A percentile compares a stretch with the other conserved stretches of the same genome.
phyloP scores from a whole-genome alignment of 1,284 basidiomycete species.

The Ustilago cynodontis region DNA sequence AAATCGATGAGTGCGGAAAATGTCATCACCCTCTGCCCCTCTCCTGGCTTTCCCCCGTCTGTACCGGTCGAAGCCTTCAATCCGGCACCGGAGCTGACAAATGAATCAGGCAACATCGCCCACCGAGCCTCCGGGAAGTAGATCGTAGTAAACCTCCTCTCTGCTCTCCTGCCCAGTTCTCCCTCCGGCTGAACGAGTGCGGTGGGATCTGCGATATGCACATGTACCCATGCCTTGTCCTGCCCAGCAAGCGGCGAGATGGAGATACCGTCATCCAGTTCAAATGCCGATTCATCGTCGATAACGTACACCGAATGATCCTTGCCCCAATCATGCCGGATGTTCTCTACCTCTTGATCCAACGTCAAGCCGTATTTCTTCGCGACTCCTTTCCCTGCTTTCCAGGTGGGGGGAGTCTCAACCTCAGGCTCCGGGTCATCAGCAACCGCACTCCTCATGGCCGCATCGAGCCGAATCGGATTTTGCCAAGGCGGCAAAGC shows the following conservation, averaged over 20 bases:
- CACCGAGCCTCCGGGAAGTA: slow-evolving; percentile 60
- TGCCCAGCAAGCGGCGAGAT: slow-evolving; percentile 73
- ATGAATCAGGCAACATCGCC: slow-evolving; percentile 74
- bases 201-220: slow-evolving; percentile 94
- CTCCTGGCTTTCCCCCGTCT: slow-evolving; percentile 68
- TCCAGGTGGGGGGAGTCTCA: not conserved
- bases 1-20: slow-evolving; percentile 82
- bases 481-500: slow-evolving; percentile 59
- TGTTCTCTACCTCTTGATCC: slow-evolving; percentile 36
- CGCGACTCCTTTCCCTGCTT: not conserved
- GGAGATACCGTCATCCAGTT: slow-evolving; percentile 95
- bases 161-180: slow-evolving; percentile 72
- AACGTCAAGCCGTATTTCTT: slow-evolving; percentile 23
- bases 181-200: slow-evolving; percentile 78
- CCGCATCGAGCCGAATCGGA: slow-evolving; percentile 47
- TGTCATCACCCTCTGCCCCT: slow-evolving; percentile 75
- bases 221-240: slow-evolving; percentile 80
- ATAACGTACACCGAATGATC: slow-evolving; percentile 86
- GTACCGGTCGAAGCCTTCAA: slow-evolving; percentile 49
- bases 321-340: slow-evolving; percentile 81
- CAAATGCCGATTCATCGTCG: slow-evolving; percentile 83
- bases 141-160: slow-evolving; percentile 49
- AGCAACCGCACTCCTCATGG: slow-evolving; percentile 28
- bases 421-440: slow-evolving; percentile 27
- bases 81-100: slow-evolving; percentile 63